A percentile compares a stretch with the other conserved stretches of the same genome.
These are phyloP conservation scores for Rutstroemia sydowiana DNA, from an alignment of 2,329 filamentous ascomycete species.

Conservation along the genomic window DNA sequence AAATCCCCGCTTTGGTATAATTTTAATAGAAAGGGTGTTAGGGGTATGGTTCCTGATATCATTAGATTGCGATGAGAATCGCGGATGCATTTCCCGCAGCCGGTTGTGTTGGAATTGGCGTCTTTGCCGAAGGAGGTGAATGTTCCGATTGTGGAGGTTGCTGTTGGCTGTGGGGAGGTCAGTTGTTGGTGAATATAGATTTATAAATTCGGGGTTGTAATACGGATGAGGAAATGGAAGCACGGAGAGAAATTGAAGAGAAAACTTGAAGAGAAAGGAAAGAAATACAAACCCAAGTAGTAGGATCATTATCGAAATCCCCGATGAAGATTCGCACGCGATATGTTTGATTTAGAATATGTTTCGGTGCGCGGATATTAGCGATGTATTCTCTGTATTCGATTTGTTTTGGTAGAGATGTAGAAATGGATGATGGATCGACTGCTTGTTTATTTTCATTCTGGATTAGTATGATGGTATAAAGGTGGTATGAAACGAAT, in stretches of 20 bases:
- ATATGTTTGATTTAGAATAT: conserved; percentile 30
- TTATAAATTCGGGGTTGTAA: background rate
- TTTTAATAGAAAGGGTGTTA: conserved; percentile 33
- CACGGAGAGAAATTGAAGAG: background rate
- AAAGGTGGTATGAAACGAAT: background rate
- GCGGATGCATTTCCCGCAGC: conserved; percentile 30
- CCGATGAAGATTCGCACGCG: conserved; percentile 33
- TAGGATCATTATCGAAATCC: conserved; percentile 24
- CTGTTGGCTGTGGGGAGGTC: background rate
- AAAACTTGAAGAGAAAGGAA: background rate
- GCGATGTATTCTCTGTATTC: conserved; percentile 31
- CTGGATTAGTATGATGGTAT: too few relatives aligned
- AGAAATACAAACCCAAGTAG: conserved; percentile 21
- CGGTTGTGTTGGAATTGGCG: conserved; percentile 21
- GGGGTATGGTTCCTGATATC: conserved; percentile 34
- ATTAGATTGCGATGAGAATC: conserved; percentile 24
- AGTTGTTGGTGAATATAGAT: background rate
- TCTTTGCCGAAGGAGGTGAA: conserved; percentile 33
- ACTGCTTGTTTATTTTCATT: too few relatives aligned
- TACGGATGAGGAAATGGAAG: background rate
- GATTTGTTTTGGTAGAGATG: background rate
- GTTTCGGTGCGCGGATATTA: conserved; percentile 32
- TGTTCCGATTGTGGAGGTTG: conserved; percentile 34
- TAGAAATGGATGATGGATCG: background rate
- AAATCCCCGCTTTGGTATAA: conserved; percentile 25